Evolutionary conservation across 768 basidiomycete species (phyloP), one percentile per base, ranked within the genome.

Genomic region (Stropharia rugosoannulata): DNA sequence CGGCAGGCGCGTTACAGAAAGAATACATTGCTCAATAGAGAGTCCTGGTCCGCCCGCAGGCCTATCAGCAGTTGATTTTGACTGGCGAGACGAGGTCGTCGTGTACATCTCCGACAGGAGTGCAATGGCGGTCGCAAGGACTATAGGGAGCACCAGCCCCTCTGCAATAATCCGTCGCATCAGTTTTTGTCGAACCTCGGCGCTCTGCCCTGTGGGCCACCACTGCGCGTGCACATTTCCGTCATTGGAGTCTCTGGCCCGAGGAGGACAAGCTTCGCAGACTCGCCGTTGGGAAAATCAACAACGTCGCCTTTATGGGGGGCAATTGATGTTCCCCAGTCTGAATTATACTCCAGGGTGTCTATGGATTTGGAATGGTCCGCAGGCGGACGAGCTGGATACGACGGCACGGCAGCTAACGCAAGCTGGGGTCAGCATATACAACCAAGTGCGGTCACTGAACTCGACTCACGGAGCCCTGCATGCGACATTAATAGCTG

Each of bases 311-410:
- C 46, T n/a, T 8, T 15, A 27, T 15, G 19, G 5, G 22, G 46
- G 22, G 78, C 82, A 3, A 80, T 91, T 38, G 84, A 90, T 48
- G 73, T 87, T 42, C 89, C 90, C 19, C 87, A 90, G 57, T 76
- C 91, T 1, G 84, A 84, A 56, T 73, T 90, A 27, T 92, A 87
- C 66, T 80, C 82, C 5, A 79, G 85, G 49, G 86, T 93, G 3
- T 82, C 84, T 19, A 83, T 77, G 58, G 88, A 91, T 62, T 68
- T 92, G 54, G 80, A 86, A 58, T n/a, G n/a, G n/a, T n/a, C n/a
- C n/a, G n/a, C n/a, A n/a, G n/a, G n/a, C n/a, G n/a, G n/a, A n/a
- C n/a, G n/a, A n/a, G n/a, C n/a, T n/a, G n/a, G n/a, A n/a, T n/a
- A n/a, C n/a, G n/a, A n/a, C n/a, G n/a, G n/a, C n/a, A n/a, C n/a